Evolutionary conservation across 2,329 filamentous ascomycete species (phyloP), one percentile per base, ranked within the genome.

Genomic region (Teratosphaeria destructans): DNA sequence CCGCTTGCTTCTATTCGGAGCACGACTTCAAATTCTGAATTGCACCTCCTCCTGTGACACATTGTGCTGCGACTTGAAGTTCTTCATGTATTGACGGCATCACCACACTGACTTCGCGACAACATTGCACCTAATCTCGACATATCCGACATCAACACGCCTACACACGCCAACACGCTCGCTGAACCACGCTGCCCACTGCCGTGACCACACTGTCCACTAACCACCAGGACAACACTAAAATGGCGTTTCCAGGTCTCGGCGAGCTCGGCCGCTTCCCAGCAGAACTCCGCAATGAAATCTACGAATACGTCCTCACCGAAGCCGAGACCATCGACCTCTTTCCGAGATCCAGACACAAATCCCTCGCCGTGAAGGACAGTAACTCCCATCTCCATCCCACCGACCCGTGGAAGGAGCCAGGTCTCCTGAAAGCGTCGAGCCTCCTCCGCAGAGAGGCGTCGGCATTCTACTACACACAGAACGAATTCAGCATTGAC

Each of bases 221-320:
- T 39, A n/a, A 12, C 26, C 23, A 37, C 7, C 19, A 29, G 26
- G 19, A n/a, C 37, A 57, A 19, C 37, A 55, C 34, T 43, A 27
- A 60, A 23, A 32, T 55, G 5, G 7, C 52, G 19, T 7, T 35
- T 12, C 27, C 60, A 35, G 56, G 54, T 14, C 54, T 66, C 34
- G 39, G 63, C 26, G 60, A 39, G 12, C 56, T 66, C 8, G 43
- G 43, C 19, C 43, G 43, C n/a, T 10, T 49, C n/a, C 62, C 65
- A 32, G 60, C 60, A 29, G 65, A 66, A 35, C 43, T 66, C n/a
- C 58, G 63, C 57, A 70, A 70, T 56, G 61, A 60, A 49, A 66
- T 69, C 39, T 70, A 67, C 61, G 67, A 67, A 34, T 47, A 35
- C 14, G 53, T 65, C 37, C 57, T 60, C 37, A 34, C 29, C 8